A percentile compares a stretch with the other conserved stretches of the same genome.
Evolutionary conservation across 2,329 filamentous ascomycete genomes (phyloP).

Genomic region (Diatrype stigma): DNA sequence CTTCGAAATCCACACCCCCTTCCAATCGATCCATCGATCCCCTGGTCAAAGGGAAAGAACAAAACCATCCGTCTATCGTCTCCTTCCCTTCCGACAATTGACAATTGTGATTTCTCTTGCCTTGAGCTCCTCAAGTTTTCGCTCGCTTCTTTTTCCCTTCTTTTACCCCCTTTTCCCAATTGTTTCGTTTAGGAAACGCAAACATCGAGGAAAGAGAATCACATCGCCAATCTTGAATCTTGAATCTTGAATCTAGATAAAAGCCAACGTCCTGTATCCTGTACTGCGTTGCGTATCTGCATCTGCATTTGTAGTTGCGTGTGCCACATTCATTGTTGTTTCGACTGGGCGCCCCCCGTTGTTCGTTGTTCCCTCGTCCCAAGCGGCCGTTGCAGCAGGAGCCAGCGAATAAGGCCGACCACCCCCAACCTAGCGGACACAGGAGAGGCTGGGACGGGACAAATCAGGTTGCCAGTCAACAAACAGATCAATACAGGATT

Average conservation of each 20-base stretch:
- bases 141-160: neutral
- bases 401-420: neutral
- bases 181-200: neutral
- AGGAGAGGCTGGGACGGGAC: neutral
- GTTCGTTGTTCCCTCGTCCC: neutral
- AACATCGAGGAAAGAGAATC: neutral
- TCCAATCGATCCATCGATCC: neutral
- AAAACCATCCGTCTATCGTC: neutral
- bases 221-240: neutral
- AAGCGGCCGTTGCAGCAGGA: neutral
- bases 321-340: neutral
- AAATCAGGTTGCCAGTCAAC: constrained; percentile 1
- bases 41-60: neutral
- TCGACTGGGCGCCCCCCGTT: neutral
- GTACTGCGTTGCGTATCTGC: too few relatives aligned
- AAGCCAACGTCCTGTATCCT: neutral
- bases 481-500: neutral
- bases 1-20: neutral
- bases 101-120: neutral
- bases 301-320: too few relatives aligned
- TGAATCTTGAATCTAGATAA: too few relatives aligned
- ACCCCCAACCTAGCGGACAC: neutral
- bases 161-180: neutral
- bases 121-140: neutral
- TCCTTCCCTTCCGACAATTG: neutral